Evolutionary conservation across 371 early-diverging fungal genomes (phyloP), one percentile per base, ranked within the genome.

Genomic region (Mucor irregularis): DNA sequence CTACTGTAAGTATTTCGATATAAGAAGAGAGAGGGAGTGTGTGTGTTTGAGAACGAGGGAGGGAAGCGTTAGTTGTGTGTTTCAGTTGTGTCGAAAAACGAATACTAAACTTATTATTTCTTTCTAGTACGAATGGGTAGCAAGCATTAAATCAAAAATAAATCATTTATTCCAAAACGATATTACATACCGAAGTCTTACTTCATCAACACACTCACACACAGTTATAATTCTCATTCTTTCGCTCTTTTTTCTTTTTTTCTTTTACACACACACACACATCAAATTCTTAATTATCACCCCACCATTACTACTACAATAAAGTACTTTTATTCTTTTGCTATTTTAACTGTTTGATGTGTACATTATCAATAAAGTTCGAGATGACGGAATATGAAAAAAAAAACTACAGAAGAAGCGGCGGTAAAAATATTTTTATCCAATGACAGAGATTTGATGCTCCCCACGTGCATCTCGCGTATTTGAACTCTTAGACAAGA

Each of bases 401-500:
- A 24, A 16, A 29, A 19, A 10, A n/a, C n/a, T n/a, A n/a, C n/a
- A n/a, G n/a, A n/a, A n/a, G n/a, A n/a, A 0, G 34, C 33, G 34
- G 48, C 21, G 14, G 16, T n/a, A 13, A 7, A 33, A 48, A 5
- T 16, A 3, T 13, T 21, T 3, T 26, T 6, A 57, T 39, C 58
- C 57, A 57, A 62, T 57, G 19, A 57, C 1, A 4, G 3, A 19
- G 19, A 13, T 8, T 2, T 13, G 25, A 48, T 28, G 16, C 4
- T 45, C 44, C 58, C 53, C 58, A 63, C 64, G 58, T 63, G 56
- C 44, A 31, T 51, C 10, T 24, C n/a, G n/a, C n/a, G n/a, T n/a
- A n/a, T n/a, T n/a, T n/a, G n/a, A n/a, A n/a, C 19, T 24, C 28
- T 73, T 73, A 95, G 9, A 95, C 87, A 11, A 96, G 74, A 16